Base-by-base conservation (phyloP, 257 asterid genomes). In the Petrea volubilis region DNA sequence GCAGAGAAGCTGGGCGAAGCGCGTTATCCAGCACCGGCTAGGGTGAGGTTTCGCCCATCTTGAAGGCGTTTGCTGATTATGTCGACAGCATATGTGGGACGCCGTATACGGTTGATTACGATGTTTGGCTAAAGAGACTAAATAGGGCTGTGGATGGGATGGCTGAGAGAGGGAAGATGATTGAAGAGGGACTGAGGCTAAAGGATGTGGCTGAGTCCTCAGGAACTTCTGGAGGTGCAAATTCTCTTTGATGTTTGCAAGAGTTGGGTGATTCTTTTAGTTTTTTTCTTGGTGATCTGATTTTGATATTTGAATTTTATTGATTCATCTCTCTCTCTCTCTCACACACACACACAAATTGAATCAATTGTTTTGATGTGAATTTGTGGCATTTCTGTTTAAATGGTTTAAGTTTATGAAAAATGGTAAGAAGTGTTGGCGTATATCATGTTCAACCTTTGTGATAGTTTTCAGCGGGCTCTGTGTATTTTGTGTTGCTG, bases 11-110 rank as follows among this genome's bases (percentile, higher is more conserved):
- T 92, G 97, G 97, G 81, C 68, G 18, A 88, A 86, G 74, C 82
- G 96, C 7, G 60, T 74, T 1, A 76, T 89, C 4, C 96, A 89
- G 82, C 90, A 84, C 74, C 72, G 66, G 51, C 44, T 92, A n/a
- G 44, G 96, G 97, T 3, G 87, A 86, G 82, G 80, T 86, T 28
- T 89, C 97, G 4, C 84, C 96, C 3, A 61, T 89, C 34, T 57
- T 89, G 69, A 87, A 89, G 82, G 97, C 89, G 3, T 89, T 89
- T 76, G 90, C 92, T 1, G 97, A 92, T 74, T 89, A 92, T 46
- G 83, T 89, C 0, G 93, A 88, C 68, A 76, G 88, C 64, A 76
- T 92, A 13, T 86, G 93, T 27, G 96, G 96, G 77, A 89, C 96
- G 23, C 90, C 92, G 2, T 92, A 92, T 21, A 83, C 85, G 0